Evolutionary conservation across 73 alveolate species (phyloP), one percentile per base, ranked within the genome.

Genomic region (Paramecium octaurelia): DNA sequence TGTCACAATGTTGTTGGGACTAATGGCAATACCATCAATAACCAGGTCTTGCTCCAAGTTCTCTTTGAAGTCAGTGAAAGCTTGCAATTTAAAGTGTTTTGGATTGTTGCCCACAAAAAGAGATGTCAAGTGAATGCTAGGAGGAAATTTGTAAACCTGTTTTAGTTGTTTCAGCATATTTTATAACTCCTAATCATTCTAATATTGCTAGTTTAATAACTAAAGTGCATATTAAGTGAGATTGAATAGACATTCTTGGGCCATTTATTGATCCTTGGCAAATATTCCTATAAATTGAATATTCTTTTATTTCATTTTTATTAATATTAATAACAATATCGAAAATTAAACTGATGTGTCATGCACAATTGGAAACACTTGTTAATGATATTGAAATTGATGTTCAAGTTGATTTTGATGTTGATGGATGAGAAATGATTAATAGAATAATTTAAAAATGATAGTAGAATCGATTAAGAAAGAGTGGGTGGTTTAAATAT

Each of bases 1-100:
- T 73, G 87, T 73, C 59, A 73, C 59, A 35, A 73, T 73, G 35
- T 73, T 73, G 11, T 73, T 34, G 9, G 87, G 87, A 36, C 64
- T 36, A 12, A 73, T 34, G 3, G 87, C 87, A 20, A 73, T 27
- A 31, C 34, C 87, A 73, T 34, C 87, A 21, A 73, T 73, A 27
- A 36, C 16, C 5, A 73, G 7, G 14, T 73, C 36, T 11, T 36
- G 16, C 6, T 73, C 50, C 14, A 36, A 73, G 8, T 36, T 18
- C 20, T 12, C 20, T n/a, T 73, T 16, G n/a, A 73, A 73, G 4
- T 73, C 87, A 14, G 57, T 36, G 16, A 31, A 64, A 1, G 40
- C 40, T 73, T 73, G n/a, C 11, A 24, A 36, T 73, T 34, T 34
- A 11, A 73, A 14, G 14, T 36, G 7, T 36, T 73, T 40, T 64